Base-by-base conservation (phyloP, 2,329 filamentous ascomycete species). In the Diaporthe destruens region DNA sequence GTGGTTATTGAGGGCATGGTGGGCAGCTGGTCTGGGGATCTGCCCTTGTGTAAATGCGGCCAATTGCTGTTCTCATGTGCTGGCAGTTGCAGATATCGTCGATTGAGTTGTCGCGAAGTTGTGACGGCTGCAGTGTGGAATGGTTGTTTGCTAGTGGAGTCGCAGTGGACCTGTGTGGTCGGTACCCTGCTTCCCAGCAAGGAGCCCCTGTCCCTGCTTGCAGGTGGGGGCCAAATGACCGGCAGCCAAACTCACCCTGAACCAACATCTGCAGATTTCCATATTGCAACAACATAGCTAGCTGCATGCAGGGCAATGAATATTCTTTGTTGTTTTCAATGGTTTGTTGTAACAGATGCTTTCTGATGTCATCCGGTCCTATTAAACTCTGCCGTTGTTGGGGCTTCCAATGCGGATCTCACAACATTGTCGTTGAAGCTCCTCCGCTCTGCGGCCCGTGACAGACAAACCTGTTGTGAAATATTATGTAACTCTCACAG, bases 1-100 rank as follows among this genome's bases (percentile, higher is more conserved):
- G 90, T 89, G 75, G 89, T 89, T 75, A 92, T 90, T 73, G 92
- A 86, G 75, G 92, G 88, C 91, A 94, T 93, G 75, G 79, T 84
- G 76, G 74, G 32, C 55, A 32, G 9, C 53, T 11, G 53, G n/a
- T 53, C 2, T 20, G 29, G 1, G 25, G 32, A 4, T 25, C 1
- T 25, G 20, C 7, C 32, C 32, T n/a, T 53, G 12, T 1, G 7
- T 39, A 4, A 12, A 11, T 36, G 12, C 2, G 32, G 39, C 6
- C 14, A 16, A 0, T 12, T 53, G 32, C 16, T 29, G 32, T 18
- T 39, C n/a, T 53, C 61, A 53, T 36, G 47, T 39, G 61, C 29
- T 53, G 32, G 44, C 61, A n/a, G 44, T 14, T 7, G 44, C 29
- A 51, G 61, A 39, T 39, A 47, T 53, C 14, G 61, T 53, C 7